phyloP scores from a whole-genome alignment of 163 green algal genomes.

The Chlorella variabilis region DNA sequence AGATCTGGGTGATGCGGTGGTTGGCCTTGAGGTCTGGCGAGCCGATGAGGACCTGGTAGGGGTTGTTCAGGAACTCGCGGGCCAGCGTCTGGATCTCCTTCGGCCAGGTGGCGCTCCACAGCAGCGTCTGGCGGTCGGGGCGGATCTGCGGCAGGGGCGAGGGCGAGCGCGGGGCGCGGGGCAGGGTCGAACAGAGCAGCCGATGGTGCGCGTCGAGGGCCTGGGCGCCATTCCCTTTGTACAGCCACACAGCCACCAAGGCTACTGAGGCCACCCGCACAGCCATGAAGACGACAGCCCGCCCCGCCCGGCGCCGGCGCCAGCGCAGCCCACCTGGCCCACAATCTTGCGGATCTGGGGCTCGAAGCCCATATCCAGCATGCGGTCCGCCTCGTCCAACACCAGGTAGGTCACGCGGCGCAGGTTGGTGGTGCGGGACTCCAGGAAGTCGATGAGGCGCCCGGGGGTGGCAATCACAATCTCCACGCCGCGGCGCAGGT shows the following conservation, averaged over 20 bases:
- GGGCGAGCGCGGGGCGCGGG: too few species aligned
- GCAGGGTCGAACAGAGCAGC: too few species aligned
- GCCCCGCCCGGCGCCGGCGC: too few species aligned
- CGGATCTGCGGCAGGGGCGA: conserved; percentile 64
- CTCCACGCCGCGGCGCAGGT: conserved; percentile 82
- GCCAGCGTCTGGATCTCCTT: conserved; percentile 82
- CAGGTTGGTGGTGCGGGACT: conserved; percentile 86
- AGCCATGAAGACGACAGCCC: too few species aligned
- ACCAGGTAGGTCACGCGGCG: conserved; percentile 91
- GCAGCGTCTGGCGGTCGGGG: conserved; percentile 87
- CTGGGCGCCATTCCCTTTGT: too few species aligned
- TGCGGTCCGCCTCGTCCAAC: conserved; percentile 97
- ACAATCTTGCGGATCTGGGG: conserved; percentile 95
- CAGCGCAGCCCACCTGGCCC: conserved; percentile 52
- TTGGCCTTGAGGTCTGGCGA: conserved; percentile 87
- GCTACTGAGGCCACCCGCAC: too few species aligned
- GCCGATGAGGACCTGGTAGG: conserved; percentile 89
- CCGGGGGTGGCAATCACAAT: conserved; percentile 97
- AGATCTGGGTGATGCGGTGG: conserved; percentile 92
- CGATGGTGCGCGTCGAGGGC: too few species aligned
- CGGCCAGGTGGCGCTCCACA: conserved; percentile 96
- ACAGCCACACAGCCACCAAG: too few species aligned
- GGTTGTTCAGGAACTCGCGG: conserved; percentile 63
- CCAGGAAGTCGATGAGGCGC: conserved; percentile 97
- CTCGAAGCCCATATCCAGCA: conserved; percentile 99